A percentile compares a stretch with the other conserved stretches of the same genome.
phyloP scores from a whole-genome alignment of 257 asterid species.

The Solanum piurae region DNA sequence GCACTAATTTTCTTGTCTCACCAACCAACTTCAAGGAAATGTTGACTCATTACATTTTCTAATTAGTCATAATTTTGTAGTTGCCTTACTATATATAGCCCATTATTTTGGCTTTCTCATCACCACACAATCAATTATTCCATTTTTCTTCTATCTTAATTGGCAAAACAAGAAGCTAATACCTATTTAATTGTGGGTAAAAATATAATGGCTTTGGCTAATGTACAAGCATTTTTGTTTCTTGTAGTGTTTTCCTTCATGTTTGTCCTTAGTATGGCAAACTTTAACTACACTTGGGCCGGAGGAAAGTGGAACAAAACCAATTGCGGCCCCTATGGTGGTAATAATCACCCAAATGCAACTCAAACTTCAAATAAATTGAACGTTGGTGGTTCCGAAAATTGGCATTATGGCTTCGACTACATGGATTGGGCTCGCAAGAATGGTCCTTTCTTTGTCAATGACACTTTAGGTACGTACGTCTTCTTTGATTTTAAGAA shows the following conservation, averaged over 20 bases:
- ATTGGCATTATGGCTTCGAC: constrained; percentile 62
- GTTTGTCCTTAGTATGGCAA: not conserved
- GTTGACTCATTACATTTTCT: not conserved
- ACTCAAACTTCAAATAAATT: constrained; percentile 20
- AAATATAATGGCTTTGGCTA: constrained; percentile 12
- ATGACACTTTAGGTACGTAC: constrained; percentile 40
- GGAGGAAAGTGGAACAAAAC: not conserved
- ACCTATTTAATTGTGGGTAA: not conserved
- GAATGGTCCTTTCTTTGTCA: constrained; percentile 46
- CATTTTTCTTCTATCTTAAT: not conserved
- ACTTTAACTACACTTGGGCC: constrained; percentile 31
- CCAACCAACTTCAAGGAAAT: constrained; percentile 3
- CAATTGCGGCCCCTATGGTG: constrained; percentile 17
- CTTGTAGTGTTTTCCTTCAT: constrained; percentile 1
- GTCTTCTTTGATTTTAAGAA: not conserved
- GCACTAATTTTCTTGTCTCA: not conserved
- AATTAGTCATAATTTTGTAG: not conserved
- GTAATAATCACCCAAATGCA: constrained; percentile 14
- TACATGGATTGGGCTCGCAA: constrained; percentile 61
- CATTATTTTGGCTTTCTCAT: not conserved
- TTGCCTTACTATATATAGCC: constrained; percentile 3
- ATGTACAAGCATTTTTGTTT: constrained; percentile 1
- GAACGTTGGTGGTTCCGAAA: constrained; percentile 44
- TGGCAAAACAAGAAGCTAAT: not conserved
- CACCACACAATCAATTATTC: not conserved